Evolutionary conservation across 345 rosid genomes (phyloP).

Genomic region (Sisymbrium irio): DNA sequence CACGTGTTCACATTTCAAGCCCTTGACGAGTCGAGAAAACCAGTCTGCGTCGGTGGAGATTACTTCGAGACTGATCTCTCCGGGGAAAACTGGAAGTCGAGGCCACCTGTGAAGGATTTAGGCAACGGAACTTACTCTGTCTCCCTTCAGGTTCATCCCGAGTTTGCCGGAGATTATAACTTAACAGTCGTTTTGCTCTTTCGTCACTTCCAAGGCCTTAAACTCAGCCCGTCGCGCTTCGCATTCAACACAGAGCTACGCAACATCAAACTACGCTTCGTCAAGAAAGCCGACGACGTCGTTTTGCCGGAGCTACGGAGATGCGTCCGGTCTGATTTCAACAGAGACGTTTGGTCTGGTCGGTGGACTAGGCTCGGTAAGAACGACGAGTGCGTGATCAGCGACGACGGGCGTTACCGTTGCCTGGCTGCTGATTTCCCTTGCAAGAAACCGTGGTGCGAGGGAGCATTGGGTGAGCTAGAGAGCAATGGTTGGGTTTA

Average conservation of each 20-base stretch:
- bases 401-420: constrained; percentile 70
- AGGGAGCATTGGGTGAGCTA: constrained; percentile 45
- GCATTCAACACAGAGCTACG: constrained; percentile 50
- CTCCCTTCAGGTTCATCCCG: constrained; percentile 75
- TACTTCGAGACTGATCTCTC: constrained; percentile 85
- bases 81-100: constrained; percentile 79
- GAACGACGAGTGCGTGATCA: constrained; percentile 56
- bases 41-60: constrained; percentile 72
- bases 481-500: constrained; percentile 99
- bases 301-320: constrained; percentile 43
- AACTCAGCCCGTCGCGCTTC: constrained; percentile 56
- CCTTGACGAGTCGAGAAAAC: constrained; percentile 51
- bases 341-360: constrained; percentile 69
- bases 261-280: constrained; percentile 45
- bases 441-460: constrained; percentile 80
- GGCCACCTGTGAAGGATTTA: constrained; percentile 72
- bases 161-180: constrained; percentile 64
- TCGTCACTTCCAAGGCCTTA: constrained; percentile 72
- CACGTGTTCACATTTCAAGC: constrained; percentile 64
- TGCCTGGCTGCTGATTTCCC: constrained; percentile 54
- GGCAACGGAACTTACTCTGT: constrained; percentile 70
- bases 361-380: constrained; percentile 84
- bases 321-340: constrained; percentile 58
- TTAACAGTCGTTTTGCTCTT: constrained; percentile 67
- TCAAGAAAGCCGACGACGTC: constrained; percentile 21